Evolutionary conservation across 1,284 basidiomycete species (phyloP).

Genomic region (Austropuccinia psidii): DNA sequence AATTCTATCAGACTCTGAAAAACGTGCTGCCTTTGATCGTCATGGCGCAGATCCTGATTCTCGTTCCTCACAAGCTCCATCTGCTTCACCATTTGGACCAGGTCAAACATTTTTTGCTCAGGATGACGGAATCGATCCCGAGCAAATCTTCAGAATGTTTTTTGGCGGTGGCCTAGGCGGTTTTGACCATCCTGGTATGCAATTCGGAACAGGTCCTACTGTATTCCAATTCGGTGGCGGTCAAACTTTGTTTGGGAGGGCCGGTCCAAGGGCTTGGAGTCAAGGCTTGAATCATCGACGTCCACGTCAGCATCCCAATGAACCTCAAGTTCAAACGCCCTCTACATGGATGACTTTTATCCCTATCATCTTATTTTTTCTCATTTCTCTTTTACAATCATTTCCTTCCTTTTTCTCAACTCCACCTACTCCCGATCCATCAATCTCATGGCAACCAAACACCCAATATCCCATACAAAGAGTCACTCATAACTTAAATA

Average conservation of each 20-base stretch:
- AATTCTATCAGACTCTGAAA: conserved; percentile 83
- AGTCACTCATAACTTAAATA: conserved; percentile 31
- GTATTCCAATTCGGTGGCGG: conserved; percentile 54
- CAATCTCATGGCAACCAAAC: conserved; percentile 61
- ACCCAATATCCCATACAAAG: conserved; percentile 43
- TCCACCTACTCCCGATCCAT: conserved; percentile 65
- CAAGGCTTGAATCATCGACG: neutral
- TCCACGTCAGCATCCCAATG: neutral
- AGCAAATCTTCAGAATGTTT: conserved; percentile 98
- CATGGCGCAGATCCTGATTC: conserved; percentile 79
- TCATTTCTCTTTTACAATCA: conserved; percentile 74
- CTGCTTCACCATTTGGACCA: conserved; percentile 50
- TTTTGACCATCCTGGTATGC: conserved; percentile 49
- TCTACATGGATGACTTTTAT: conserved; percentile 64
- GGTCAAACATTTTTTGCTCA: conserved; percentile 44
- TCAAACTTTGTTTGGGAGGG: conserved; percentile 51
- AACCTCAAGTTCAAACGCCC: conserved; percentile 16
- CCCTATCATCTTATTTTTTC: conserved; percentile 73
- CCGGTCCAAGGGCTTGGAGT: neutral
- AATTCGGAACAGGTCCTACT: conserved; percentile 50
- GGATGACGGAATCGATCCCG: conserved; percentile 81
- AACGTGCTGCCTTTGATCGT: conserved; percentile 79
- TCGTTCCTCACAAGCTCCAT: conserved; percentile 57
- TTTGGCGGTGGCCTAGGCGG: conserved; percentile 66
- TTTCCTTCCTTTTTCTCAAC: conserved; percentile 67